These are phyloP conservation scores for Camellia sinensis DNA, from an alignment of 148 eudicot species.

Conservation along the genomic window DNA sequence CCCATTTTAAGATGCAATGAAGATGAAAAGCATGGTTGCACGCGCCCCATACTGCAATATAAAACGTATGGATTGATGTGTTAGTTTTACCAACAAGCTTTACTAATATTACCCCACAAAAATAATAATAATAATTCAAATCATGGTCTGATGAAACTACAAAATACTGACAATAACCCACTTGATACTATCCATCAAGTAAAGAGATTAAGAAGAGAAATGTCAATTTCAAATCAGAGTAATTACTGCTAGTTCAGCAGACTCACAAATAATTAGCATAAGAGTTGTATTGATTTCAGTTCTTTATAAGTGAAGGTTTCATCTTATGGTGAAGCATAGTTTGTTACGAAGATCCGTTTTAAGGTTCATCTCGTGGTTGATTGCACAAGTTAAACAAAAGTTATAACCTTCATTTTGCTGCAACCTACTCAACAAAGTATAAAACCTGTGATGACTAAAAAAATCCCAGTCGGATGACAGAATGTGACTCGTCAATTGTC, in stretches of 20 bases:
- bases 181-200: neutral
- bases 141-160: neutral
- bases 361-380: neutral
- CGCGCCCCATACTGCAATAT: constrained; percentile 91
- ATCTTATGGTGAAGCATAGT: neutral
- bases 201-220: neutral
- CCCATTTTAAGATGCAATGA: constrained; percentile 98
- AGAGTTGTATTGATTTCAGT: neutral
- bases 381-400: neutral
- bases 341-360: neutral
- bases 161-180: neutral
- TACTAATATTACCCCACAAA: too few relatives aligned
- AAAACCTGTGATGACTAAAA: neutral
- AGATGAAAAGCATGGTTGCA: constrained; percentile 98
- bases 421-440: neutral
- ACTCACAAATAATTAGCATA: neutral
- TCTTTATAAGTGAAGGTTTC: neutral
- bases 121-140: neutral
- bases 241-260: neutral
- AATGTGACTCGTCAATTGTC: neutral
- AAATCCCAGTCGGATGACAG: neutral
- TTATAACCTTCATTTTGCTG: neutral
- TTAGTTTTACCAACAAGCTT: neutral
- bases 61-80: neutral
- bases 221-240: neutral